Evolutionary conservation across 2,329 filamentous ascomycete genomes (phyloP), one percentile per base, ranked within the genome.

Genomic region (Sordariomycetes sp.): DNA sequence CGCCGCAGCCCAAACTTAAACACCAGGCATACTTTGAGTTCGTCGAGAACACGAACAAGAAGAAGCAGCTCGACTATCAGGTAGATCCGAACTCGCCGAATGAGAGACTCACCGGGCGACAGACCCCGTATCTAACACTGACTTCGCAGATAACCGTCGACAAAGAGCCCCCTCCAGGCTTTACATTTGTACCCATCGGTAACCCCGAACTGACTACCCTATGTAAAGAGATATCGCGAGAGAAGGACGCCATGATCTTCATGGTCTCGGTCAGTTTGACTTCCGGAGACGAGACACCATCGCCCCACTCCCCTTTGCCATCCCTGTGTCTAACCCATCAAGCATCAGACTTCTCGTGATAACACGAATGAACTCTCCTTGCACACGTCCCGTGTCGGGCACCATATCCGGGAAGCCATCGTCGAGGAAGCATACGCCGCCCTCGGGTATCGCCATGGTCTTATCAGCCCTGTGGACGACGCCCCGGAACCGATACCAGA

Each of bases 141-240:
- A 35, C 32, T 32, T 35, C 39, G 20, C 63, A 85, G 81, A 72
- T 79, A 59, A 83, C 79, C 22, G 74, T 72, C 61, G 64, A 76
- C 45, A 70, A 67, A 55, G 68, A 69, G 1, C 80, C 82, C 15
- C 81, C 81, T 12, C 79, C 81, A 1, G 81, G 81, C 51, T 85
- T 81, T 64, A 76, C 78, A 60, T 85, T 84, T 64, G 76, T 86
- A 51, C 80, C 82, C 35, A 76, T 79, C 55, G 82, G 82, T 54
- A 79, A 85, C 61, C 82, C 82, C 24, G 73, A 77, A 60, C 69
- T 86, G 64, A 85, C 81, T 5, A 72, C 71, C 57, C 70, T 74
- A 51, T 86, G 83, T 72, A 86, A 86, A 67, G 82, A 86, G 63
- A 67, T 85, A 22, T 86, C 82, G 1, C 75, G 83, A 61, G 78